A percentile compares a stretch with the other conserved stretches of the same genome.
These are phyloP conservation scores for Cyberlindnera samutprakarnensis DNA, from an alignment of 805 yeast genomes.

Conservation along the genomic window DNA sequence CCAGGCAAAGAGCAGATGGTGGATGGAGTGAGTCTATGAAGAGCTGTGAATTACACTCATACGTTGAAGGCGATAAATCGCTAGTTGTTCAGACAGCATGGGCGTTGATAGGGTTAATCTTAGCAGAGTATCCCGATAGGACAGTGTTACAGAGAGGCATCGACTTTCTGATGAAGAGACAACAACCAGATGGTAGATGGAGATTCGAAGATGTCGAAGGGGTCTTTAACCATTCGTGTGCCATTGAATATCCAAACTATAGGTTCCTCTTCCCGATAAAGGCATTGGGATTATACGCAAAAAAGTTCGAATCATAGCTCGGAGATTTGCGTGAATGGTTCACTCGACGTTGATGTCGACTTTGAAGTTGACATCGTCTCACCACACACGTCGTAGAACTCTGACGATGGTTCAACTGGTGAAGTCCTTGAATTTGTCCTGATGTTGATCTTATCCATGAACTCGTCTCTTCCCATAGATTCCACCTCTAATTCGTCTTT, in stretches of 20 bases:
- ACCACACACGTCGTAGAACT: slow-evolving; percentile 8
- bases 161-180: slow-evolving; percentile 54
- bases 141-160: slow-evolving; percentile 58
- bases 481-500: slow-evolving; percentile 3
- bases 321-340: slow-evolving; percentile 5
- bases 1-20: slow-evolving; percentile 78
- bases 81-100: slow-evolving; percentile 88
- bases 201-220: slow-evolving; percentile 83
- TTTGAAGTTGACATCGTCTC: no score
- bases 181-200: slow-evolving; percentile 77
- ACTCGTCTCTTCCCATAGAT: slow-evolving; percentile 2
- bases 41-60: slow-evolving; percentile 72
- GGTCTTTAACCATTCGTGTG: slow-evolving; percentile 90
- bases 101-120: slow-evolving; percentile 75
- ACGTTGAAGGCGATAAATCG: slow-evolving; percentile 57
- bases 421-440: background rate
- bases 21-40: slow-evolving; percentile 98
- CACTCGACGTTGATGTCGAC: slow-evolving; percentile 5
- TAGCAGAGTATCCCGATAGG: slow-evolving; percentile 74
- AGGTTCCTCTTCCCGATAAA: slow-evolving; percentile 85
- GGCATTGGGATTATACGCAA: slow-evolving; percentile 71
- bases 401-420: slow-evolving; percentile 4
- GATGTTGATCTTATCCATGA: slow-evolving; percentile 1
- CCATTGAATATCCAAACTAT: slow-evolving; percentile 94
- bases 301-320: slow-evolving; percentile 12